phyloP scores from a whole-genome alignment of 345 rosid species.

The Corymbia maculata region DNA sequence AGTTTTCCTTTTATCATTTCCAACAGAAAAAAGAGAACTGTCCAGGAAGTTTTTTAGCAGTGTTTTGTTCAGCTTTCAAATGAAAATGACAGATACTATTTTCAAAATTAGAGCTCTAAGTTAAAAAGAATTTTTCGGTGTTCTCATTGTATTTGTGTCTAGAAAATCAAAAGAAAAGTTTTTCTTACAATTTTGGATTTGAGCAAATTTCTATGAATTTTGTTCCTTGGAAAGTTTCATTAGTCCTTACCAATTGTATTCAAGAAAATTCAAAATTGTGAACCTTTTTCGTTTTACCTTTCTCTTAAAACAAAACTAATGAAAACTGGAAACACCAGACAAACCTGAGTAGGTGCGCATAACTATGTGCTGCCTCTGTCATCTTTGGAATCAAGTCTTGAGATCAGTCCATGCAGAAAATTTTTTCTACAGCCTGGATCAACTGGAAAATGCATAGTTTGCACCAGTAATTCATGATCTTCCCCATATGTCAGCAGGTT shows the following conservation, averaged over 20 bases:
- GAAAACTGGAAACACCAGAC: not conserved
- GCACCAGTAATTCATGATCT: not conserved
- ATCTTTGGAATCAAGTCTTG: not conserved
- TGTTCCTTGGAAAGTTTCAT: not conserved
- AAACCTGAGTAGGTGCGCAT: not conserved
- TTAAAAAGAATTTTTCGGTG: not conserved
- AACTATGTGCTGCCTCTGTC: not conserved
- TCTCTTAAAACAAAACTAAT: not conserved
- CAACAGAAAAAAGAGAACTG: not conserved
- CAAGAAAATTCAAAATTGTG: not conserved
- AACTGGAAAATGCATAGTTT: not conserved
- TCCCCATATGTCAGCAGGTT: not conserved
- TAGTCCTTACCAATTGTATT: not conserved
- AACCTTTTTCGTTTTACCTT: not conserved
- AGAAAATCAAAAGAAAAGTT: not conserved
- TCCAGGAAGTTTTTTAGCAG: not conserved
- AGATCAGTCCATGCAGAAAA: not conserved
- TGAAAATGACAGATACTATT: not conserved
- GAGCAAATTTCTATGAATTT: not conserved
- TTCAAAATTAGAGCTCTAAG: not conserved
- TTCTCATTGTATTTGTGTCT: not conserved
- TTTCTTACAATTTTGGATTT: not conserved
- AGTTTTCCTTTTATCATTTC: not conserved
- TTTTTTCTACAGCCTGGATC: not conserved
- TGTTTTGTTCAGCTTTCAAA: not conserved